A percentile compares a stretch with the other conserved stretches of the same genome.
Conservation (phyloP, 2,329 filamentous ascomycete species). For the Endocalyx cinctus region DNA sequence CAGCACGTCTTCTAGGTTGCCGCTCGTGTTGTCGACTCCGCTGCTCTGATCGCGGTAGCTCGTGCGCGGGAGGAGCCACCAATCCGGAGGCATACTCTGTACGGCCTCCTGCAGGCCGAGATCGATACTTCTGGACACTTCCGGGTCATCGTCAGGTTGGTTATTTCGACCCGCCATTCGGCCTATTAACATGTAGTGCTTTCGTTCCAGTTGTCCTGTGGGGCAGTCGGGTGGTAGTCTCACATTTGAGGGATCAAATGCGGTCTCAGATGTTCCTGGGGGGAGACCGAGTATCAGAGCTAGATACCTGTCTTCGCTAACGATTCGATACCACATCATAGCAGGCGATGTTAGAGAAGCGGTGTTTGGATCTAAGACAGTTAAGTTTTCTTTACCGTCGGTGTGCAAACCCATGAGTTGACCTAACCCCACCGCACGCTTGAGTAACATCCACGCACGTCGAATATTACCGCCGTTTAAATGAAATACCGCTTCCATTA, state of each 20-base stretch:
- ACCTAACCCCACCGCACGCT: conserved; percentile 33
- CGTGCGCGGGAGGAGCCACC: conserved; percentile 29
- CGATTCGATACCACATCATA: conserved; percentile 27
- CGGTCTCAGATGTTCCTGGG: conserved; percentile 1
- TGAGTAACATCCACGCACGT: conserved; percentile 31
- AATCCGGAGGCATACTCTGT: conserved; percentile 26
- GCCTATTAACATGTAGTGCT: conserved; percentile 8
- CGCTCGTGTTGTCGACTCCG: conserved; percentile 6
- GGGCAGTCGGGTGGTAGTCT: no score
- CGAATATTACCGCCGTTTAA: conserved; percentile 35
- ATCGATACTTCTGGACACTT: conserved; percentile 28
- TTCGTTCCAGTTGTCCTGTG: conserved; percentile 1
- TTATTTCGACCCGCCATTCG: conserved; percentile 33
- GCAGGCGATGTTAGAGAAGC: conserved; percentile 34
- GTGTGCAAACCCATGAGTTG: conserved; percentile 39
- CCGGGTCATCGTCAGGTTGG: conserved; percentile 15
- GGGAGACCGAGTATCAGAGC: conserved; percentile 1
- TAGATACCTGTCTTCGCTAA: conserved; percentile 8
- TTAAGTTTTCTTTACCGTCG: no score
- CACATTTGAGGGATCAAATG: no score
- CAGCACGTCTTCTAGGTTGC: conserved; percentile 23
- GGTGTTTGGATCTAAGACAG: conserved; percentile 17
- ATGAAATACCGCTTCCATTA: conserved; percentile 35
- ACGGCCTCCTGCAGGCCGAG: conserved; percentile 26
- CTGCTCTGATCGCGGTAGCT: conserved; percentile 1